phyloP scores from a whole-genome alignment of 1,284 basidiomycete genomes.

The Psilocybe mexicana region DNA sequence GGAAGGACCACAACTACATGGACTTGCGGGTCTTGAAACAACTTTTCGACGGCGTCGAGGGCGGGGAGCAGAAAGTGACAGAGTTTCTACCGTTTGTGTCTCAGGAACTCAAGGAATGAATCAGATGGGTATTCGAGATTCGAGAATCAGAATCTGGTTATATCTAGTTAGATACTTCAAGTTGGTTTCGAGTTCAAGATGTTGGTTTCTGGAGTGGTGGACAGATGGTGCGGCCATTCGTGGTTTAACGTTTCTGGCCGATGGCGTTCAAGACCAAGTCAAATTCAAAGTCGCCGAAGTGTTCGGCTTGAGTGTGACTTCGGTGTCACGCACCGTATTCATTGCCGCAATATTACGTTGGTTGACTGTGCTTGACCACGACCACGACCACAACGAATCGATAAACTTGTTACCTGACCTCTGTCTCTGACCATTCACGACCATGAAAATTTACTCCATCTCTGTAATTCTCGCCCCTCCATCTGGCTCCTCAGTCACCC shows the following conservation, averaged over 20 bases:
- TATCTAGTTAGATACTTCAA: no score
- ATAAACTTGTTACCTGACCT: not conserved
- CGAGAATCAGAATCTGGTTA: no score
- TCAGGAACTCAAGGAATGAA: not conserved
- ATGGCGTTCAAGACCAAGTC: no score
- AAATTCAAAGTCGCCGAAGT: no score
- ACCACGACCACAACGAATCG: not conserved
- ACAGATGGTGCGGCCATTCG: no score
- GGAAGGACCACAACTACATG: slow-evolving; percentile 50
- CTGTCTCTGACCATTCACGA: not conserved
- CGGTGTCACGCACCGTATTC: no score
- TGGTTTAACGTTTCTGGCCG: no score
- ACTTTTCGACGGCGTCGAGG: slow-evolving; percentile 30
- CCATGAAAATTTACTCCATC: slow-evolving; percentile 77
- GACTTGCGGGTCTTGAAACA: slow-evolving; percentile 31
- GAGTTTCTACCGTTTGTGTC: slow-evolving; percentile 2
- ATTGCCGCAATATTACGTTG: no score
- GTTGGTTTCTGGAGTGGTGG: no score
- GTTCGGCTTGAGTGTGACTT: no score
- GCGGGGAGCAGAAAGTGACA: slow-evolving; percentile 7
- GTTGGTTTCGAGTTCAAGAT: no score
- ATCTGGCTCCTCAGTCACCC: slow-evolving; percentile 58
- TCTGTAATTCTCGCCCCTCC: slow-evolving; percentile 61
- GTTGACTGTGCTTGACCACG: no score
- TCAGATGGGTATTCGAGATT: not conserved